Evolutionary conservation across 2,329 filamentous ascomycete species (phyloP).

Genomic region (Botrytis deweyae): DNA sequence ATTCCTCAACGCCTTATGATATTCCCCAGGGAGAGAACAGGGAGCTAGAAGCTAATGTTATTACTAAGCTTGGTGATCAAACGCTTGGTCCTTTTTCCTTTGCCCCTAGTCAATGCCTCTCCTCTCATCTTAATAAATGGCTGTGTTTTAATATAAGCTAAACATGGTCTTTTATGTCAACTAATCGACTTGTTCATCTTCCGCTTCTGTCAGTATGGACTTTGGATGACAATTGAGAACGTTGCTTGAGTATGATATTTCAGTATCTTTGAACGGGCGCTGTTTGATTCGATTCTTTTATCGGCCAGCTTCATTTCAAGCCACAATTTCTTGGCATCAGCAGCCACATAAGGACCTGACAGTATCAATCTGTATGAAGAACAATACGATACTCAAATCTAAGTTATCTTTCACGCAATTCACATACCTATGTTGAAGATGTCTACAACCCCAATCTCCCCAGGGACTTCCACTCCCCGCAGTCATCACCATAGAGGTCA

Average conservation of each 20-base stretch:
- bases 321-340: background rate
- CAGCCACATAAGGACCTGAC: background rate
- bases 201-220: background rate
- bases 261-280: background rate
- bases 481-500: slow-evolving; percentile 39
- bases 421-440: slow-evolving; percentile 16
- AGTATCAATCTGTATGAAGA: background rate
- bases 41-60: background rate
- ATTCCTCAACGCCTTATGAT: background rate
- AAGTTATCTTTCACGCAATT: background rate
- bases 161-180: background rate
- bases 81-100: background rate
- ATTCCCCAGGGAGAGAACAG: background rate
- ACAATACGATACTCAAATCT: background rate
- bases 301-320: background rate
- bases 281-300: background rate
- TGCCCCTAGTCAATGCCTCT: background rate
- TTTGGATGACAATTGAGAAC: background rate
- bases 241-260: too few relatives aligned
- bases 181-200: background rate
- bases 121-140: background rate
- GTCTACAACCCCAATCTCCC: slow-evolving; percentile 27
- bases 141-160: background rate
- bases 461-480: slow-evolving; percentile 16
- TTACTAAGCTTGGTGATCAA: background rate